These are phyloP conservation scores for Camellia oleifera DNA, from an alignment of 179 eudicot species.

Conservation along the genomic window DNA sequence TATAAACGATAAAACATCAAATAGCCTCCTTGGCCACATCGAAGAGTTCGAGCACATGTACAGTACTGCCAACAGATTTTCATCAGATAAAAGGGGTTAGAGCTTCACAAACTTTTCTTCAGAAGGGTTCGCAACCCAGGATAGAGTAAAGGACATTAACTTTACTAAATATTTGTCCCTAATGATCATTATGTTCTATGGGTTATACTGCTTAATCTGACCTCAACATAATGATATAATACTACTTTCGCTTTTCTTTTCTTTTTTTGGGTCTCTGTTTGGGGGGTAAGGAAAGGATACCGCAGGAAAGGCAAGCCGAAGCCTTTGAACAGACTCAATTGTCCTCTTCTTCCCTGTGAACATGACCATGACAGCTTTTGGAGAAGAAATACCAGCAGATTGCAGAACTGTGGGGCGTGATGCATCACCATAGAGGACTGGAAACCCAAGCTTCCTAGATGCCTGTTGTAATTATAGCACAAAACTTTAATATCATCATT, in stretches of 20 bases:
- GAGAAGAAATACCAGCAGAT: slow-evolving; percentile 90
- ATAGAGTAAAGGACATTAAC: not conserved
- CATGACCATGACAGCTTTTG: slow-evolving; percentile 95
- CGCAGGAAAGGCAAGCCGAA: slow-evolving; percentile 86
- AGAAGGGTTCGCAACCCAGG: not conserved
- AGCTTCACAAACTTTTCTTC: not conserved
- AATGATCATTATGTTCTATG: not conserved
- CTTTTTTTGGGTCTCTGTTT: not conserved
- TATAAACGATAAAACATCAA: not conserved
- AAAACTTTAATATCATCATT: not conserved
- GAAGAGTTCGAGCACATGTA: not conserved
- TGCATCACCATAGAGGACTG: slow-evolving; percentile 89
- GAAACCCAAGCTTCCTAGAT: slow-evolving; percentile 84
- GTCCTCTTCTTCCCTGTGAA: slow-evolving; percentile 70
- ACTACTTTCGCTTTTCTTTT: not conserved
- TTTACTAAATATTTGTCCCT: not conserved
- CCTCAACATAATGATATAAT: not conserved
- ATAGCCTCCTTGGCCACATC: not conserved
- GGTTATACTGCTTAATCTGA: slow-evolving; percentile 1
- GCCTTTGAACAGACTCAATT: slow-evolving; percentile 78
- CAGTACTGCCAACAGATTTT: not conserved
- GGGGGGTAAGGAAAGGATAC: slow-evolving; percentile 26
- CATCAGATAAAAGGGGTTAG: not conserved
- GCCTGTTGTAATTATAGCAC: slow-evolving; percentile 34
- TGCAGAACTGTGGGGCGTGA: slow-evolving; percentile 86